A percentile compares a stretch with the other conserved stretches of the same genome.
These are phyloP conservation scores for Leptographium wingfieldii DNA, from an alignment of 2,329 filamentous ascomycete genomes.

Conservation along the genomic window DNA sequence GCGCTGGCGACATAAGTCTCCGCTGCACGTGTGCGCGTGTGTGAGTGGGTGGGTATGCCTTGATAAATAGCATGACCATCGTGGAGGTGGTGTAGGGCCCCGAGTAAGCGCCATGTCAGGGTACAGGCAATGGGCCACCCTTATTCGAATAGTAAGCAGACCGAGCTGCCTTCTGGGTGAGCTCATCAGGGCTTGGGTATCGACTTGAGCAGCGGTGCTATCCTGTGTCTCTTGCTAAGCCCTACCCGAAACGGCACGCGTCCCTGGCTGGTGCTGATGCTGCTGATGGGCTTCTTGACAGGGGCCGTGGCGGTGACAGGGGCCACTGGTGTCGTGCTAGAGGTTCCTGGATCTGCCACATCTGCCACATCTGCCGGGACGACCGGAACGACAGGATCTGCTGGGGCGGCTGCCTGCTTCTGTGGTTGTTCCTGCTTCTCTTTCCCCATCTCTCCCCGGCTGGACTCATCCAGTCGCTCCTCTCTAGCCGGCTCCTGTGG, in stretches of 20 bases:
- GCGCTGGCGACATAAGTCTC: not conserved
- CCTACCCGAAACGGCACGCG: conserved; percentile 37
- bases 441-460: not conserved
- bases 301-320: not conserved
- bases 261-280: conserved; percentile 6
- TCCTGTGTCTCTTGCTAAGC: conserved; percentile 35
- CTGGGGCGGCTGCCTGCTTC: not conserved
- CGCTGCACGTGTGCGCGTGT: too few relatives aligned
- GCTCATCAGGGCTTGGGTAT: conserved; percentile 24
- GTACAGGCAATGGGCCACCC: too few relatives aligned
- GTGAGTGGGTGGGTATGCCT: too few relatives aligned
- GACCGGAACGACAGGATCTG: not conserved
- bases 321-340: not conserved
- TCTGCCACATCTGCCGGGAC: not conserved
- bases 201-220: conserved; percentile 38
- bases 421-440: not conserved
- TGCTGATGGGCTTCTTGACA: conserved; percentile 1
- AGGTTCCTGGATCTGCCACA: not conserved
- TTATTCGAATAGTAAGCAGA: too few relatives aligned
- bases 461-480: too few relatives aligned
- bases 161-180: not conserved
- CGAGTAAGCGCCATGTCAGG: too few relatives aligned
- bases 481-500: not conserved
- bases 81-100: too few relatives aligned
- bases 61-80: too few relatives aligned